Base-by-base conservation (phyloP, 2,329 filamentous ascomycete species). In the Ilyonectria mors-panacis region DNA sequence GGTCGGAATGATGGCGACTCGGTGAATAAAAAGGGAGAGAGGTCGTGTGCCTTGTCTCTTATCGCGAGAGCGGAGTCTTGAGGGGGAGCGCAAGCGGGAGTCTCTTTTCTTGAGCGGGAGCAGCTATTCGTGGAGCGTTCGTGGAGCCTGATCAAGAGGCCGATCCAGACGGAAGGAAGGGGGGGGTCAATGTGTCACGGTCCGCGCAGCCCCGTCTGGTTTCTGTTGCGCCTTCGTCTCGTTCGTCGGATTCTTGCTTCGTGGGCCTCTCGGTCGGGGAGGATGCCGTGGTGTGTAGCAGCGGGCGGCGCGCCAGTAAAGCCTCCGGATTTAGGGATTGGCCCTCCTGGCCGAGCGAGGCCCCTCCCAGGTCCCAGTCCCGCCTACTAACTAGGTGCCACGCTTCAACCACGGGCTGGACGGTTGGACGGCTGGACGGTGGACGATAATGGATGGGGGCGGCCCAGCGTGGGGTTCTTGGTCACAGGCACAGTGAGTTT, bases 1-100 rank as follows among this genome's bases (percentile, higher is more conserved):
- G 58, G 75, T 56, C 68, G 74, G 71, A 83, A 83, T 83, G 75
- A 75, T 83, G 78, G 68, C 70, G 73, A 74, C 67, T 45, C 42
- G 50, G 37, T 42, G 39, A 47, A 21, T 50, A 9, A 60, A 56
- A 55, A 55, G 63, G 56, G 56, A 50, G 63, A 59, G 56, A 33
- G 58, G 63, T 66, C 63, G 63, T 66, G 58, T 61, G 63, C 35
- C 57, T 37, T 37, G 44, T 61, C 58, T 47, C 57, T 57, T 61
- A 57, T 61, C 47, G 57, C 45, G 58, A 57, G 33, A 56, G 63
- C 63, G 53, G 63, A 61, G 63, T 48, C 59, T 30, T 44, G 30
- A 28, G 47, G 37, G 57, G 42, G 42, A 63, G 45, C 35, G 48
- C 26, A 30, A 65, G 48, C 62, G 56, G 50, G 63, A 65, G 59